Evolutionary conservation across 331 rosid genomes (phyloP), one percentile per base, ranked within the genome.

Genomic region (Prunus yedoensis): DNA sequence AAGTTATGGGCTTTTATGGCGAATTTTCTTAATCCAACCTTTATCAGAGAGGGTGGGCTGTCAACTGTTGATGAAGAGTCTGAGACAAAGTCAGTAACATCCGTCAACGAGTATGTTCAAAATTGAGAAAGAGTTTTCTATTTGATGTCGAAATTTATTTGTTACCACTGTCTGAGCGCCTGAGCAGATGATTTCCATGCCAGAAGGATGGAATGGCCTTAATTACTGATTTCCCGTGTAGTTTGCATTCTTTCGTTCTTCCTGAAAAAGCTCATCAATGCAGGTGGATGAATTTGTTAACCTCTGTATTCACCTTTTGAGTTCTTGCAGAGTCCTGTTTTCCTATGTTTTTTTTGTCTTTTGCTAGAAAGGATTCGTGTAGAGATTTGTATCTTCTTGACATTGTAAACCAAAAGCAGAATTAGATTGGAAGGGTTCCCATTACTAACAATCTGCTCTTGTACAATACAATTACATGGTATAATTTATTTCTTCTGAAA

Each of bases 1-100:
- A 95, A 85, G 85, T 79, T 95, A 78, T 95, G 99, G 99, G 94
- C 90, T 32, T 92, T 95, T 80, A 89, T 95, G n/a, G 93, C 94
- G 0, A 95, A 92, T 84, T 92, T 95, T 81, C 97, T 95, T 57
- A 89, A 91, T 83, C 97, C 97, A 7, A 35, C 84, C 53, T 89
- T 87, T 70, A 83, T 87, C 71, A 79, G 76, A 75, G 93, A 89
- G 63, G 93, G 85, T 4, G 73, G 85, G 35, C 96, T 91, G 77
- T 91, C 92, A 32, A 85, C 90, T 38, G 97, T 95, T 57, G 74
- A 87, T 67, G 97, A 90, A 88, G 97, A 83, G 25, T 76, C 85
- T 3, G 98, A 90, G 88, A 79, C 91, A 28, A 89, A 78, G 66
- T 47, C 73, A 17, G 60, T 35, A 62, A 28, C 18, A 23, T 47